Percentiles rank a stretch among this genome's conserved stretches.
These are phyloP conservation scores for Eurotiales sp. DNA, from an alignment of 2,329 filamentous ascomycete species.

Conservation along the genomic window DNA sequence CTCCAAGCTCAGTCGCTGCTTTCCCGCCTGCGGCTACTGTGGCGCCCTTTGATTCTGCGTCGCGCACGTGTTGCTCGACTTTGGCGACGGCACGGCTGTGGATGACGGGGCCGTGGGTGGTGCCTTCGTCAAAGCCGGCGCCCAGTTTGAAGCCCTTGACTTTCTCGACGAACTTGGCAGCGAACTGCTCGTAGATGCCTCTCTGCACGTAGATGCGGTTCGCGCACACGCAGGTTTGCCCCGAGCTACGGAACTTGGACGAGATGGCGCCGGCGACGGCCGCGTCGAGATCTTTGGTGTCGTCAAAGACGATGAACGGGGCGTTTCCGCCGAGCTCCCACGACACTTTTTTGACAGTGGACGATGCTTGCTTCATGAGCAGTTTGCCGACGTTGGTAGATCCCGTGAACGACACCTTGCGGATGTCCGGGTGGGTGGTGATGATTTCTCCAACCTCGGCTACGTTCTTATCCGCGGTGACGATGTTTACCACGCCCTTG, in stretches of 20 bases:
- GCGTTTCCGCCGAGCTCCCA: conserved; percentile 43
- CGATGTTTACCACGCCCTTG: conserved; percentile 81
- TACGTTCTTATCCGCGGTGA: conserved; percentile 59
- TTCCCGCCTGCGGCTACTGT: conserved; percentile 73
- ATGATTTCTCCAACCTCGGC: conserved; percentile 45
- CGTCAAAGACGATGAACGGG: conserved; percentile 21
- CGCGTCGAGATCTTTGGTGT: conserved; percentile 69
- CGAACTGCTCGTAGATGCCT: conserved; percentile 52
- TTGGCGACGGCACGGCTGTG: conserved; percentile 78
- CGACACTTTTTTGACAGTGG: conserved; percentile 37
- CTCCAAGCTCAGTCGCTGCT: conserved; percentile 67
- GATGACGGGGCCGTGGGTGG: conserved; percentile 54
- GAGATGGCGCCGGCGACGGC: conserved; percentile 79
- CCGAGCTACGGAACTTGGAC: conserved; percentile 89
- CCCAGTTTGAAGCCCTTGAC: conserved; percentile 50
- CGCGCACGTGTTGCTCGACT: conserved; percentile 73
- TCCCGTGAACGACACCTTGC: conserved; percentile 1
- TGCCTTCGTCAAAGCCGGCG: conserved; percentile 42
- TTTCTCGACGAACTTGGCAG: conserved; percentile 51
- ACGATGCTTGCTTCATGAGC: conserved; percentile 20
- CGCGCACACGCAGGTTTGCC: conserved; percentile 91
- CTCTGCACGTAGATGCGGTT: conserved; percentile 53
- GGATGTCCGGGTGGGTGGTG: conserved; percentile 49
- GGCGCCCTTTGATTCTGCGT: conserved; percentile 73
- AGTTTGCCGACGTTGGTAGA: background rate